phyloP scores from a whole-genome alignment of 148 eudicot genomes.

The Fagopyrum esculentum region DNA sequence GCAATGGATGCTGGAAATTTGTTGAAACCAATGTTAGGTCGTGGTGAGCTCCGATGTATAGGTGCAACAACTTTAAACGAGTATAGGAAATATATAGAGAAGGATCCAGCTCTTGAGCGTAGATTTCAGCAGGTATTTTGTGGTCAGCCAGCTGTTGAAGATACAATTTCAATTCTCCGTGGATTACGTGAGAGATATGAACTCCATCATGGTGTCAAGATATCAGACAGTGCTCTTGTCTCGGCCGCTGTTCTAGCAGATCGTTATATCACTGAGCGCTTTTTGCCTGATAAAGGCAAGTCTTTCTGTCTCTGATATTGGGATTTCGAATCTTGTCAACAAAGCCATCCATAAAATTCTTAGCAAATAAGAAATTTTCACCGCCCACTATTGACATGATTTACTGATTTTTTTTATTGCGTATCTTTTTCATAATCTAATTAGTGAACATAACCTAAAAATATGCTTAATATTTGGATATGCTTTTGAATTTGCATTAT shows the following conservation, averaged over 20 bases:
- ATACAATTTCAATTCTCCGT: constrained; percentile 92
- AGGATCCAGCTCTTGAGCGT: constrained; percentile 95
- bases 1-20: constrained; percentile 91
- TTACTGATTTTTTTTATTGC: not conserved
- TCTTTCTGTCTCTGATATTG: not conserved
- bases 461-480: not conserved
- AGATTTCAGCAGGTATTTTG: constrained; percentile 95
- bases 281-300: constrained; percentile 94
- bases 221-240: constrained; percentile 94
- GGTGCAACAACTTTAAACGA: constrained; percentile 95
- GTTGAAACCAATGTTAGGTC: constrained; percentile 90
- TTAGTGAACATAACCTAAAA: not conserved
- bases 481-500: not conserved
- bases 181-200: constrained; percentile 94
- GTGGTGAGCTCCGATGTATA: constrained; percentile 93
- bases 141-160: constrained; percentile 93
- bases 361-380: not conserved
- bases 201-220: constrained; percentile 95
- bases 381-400: not conserved
- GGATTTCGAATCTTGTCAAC: not conserved
- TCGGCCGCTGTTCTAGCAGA: constrained; percentile 87
- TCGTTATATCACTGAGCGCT: constrained; percentile 90
- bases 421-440: not conserved
- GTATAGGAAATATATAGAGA: constrained; percentile 90
- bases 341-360: not conserved